These are phyloP conservation scores for Cordyceps farinosa DNA, from an alignment of 2,329 filamentous ascomycete species.

Conservation along the genomic window DNA sequence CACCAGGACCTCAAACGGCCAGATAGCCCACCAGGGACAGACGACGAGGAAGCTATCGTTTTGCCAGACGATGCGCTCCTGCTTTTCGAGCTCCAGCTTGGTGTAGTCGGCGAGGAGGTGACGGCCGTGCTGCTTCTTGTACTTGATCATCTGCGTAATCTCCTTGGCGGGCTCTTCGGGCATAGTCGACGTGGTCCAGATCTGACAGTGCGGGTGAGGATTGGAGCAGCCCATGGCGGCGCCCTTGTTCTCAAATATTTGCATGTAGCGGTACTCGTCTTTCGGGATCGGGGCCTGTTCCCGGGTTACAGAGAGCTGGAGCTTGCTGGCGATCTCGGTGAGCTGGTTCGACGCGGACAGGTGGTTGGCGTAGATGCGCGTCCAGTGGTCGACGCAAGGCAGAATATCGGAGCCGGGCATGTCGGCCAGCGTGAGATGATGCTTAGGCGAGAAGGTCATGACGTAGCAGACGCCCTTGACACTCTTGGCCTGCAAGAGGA, in stretches of 20 bases:
- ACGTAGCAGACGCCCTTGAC: slow-evolving; percentile 97
- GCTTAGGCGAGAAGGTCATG: slow-evolving; percentile 85
- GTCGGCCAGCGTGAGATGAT: slow-evolving; percentile 90
- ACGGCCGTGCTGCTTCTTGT: slow-evolving; percentile 67
- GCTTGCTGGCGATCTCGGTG: slow-evolving; percentile 36
- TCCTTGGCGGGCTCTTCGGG: slow-evolving; percentile 87
- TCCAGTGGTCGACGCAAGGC: slow-evolving; percentile 86
- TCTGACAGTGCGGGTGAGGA: slow-evolving; percentile 92
- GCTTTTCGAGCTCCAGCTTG: slow-evolving; percentile 73
- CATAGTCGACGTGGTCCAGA: slow-evolving; percentile 89
- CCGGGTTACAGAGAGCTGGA: slow-evolving; percentile 37
- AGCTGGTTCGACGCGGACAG: slow-evolving; percentile 69
- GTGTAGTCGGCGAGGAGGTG: slow-evolving; percentile 87
- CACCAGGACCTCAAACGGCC: slow-evolving; percentile 95
- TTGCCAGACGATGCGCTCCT: slow-evolving; percentile 82
- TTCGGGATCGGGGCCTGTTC: slow-evolving; percentile 48
- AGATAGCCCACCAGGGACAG: slow-evolving; percentile 96
- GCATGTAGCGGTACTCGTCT: slow-evolving; percentile 91
- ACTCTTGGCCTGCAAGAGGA: slow-evolving; percentile 76
- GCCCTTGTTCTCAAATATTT: slow-evolving; percentile 99
- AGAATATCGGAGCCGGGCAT: slow-evolving; percentile 73
- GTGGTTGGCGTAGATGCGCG: slow-evolving; percentile 80
- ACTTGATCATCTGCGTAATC: slow-evolving; percentile 72
- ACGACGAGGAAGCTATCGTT: slow-evolving; percentile 82
- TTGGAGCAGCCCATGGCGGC: slow-evolving; percentile 98